Evolutionary conservation across 495 filamentous ascomycete genomes (phyloP), one percentile per base, ranked within the genome.

Genomic region (Aspergillus cristatus): DNA sequence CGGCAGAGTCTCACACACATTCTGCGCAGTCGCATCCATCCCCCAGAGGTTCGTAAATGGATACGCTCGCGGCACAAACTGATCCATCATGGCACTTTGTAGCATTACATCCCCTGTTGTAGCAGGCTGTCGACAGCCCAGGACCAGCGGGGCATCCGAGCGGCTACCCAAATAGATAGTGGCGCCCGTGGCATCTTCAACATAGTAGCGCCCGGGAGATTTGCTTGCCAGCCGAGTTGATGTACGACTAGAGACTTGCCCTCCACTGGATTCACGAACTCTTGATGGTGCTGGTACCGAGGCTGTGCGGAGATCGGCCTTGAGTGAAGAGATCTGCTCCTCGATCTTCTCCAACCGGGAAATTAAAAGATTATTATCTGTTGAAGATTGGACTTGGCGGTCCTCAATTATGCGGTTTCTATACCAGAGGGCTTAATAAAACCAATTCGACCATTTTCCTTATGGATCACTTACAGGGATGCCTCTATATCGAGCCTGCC

Each of bases 1-100:
- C 2, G 53, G 53, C 24, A 56, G 36, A 20, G 49, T 50, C 40
- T 43, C 32, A 41, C 46, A 56, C 17, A 56, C 37, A 14, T 50
- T 44, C 24, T 25, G 25, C 3, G 31, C 40, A 5, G 26, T 40
- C 2, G 44, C 46, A 15, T 50, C 53, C 1, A 44, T 35, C 7
- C 45, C 38, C 40, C 53, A 56, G 14, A 56, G 34, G 32, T 32
- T 53, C 3, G 53, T 53, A 35, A 56, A 56, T 6, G 50, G 50
- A 35, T 56, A 53, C 3, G 47, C 28, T 3, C 50, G 49, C 0
- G 53, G 49, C 14, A 46, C 49, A 32, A 53, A 36, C 18, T 53
- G 49, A 25, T 53, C 42, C 14, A 48, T 34, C 30, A 51, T 33
- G n/a, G 29, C 34, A 33, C 47, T 38, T 5, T 40, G 18, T 6